phyloP scores from a whole-genome alignment of 2,329 filamentous ascomycete genomes.

The Monilinia fructicola region DNA sequence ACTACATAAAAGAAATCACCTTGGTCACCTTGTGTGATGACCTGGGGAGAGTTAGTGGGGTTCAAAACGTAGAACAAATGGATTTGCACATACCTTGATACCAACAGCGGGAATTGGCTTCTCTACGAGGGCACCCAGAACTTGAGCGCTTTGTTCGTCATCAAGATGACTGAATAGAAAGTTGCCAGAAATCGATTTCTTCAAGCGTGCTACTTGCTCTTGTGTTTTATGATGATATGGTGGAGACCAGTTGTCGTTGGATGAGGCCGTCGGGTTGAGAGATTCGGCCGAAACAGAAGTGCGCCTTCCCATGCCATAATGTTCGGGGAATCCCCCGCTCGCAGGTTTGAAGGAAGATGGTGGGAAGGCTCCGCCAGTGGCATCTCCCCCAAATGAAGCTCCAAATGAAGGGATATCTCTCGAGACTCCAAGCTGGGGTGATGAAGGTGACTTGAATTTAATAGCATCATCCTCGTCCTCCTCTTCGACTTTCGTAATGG shows the following conservation, averaged over 20 bases:
- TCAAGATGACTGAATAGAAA: slow-evolving; percentile 94
- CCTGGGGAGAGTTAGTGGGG: slow-evolving; percentile 49
- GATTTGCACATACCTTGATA: slow-evolving; percentile 55
- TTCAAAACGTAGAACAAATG: not conserved
- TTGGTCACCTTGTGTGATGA: slow-evolving; percentile 92
- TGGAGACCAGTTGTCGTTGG: slow-evolving; percentile 85
- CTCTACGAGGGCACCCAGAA: slow-evolving; percentile 87
- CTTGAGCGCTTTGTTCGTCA: slow-evolving; percentile 84
- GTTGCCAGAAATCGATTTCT: slow-evolving; percentile 79
- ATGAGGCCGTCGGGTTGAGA: slow-evolving; percentile 80
- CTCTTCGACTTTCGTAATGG: slow-evolving; percentile 50
- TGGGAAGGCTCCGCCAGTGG: slow-evolving; percentile 47
- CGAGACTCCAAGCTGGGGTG: slow-evolving; percentile 54
- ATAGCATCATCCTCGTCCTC: slow-evolving; percentile 73
- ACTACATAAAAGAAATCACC: slow-evolving; percentile 98
- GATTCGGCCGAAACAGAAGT: slow-evolving; percentile 97
- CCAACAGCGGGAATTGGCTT: slow-evolving; percentile 93
- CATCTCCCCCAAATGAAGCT: slow-evolving; percentile 48
- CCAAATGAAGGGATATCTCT: slow-evolving; percentile 42
- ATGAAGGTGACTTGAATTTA: slow-evolving; percentile 74
- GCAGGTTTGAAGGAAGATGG: slow-evolving; percentile 43
- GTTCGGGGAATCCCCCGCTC: slow-evolving; percentile 74
- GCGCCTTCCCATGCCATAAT: slow-evolving; percentile 90
- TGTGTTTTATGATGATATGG: slow-evolving; percentile 79
- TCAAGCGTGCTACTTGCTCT: slow-evolving; percentile 78